phyloP scores from a whole-genome alignment of 2,329 filamentous ascomycete species.

The Aspergillus texensis region DNA sequence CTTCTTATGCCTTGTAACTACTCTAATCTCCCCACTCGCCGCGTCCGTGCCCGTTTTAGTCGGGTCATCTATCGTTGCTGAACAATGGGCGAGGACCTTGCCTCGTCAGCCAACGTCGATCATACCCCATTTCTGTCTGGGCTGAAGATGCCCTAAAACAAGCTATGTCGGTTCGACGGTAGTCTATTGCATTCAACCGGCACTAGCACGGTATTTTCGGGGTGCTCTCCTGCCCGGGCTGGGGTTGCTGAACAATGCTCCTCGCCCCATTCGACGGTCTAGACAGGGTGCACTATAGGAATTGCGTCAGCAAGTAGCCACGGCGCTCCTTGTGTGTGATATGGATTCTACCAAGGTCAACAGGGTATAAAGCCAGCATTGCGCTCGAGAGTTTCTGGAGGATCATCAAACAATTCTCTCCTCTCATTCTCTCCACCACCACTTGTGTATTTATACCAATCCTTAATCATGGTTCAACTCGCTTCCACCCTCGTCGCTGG shows the following conservation, averaged over 20 bases:
- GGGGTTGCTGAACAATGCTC: constrained; percentile 5
- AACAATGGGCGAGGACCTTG: neutral
- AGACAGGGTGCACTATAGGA: neutral
- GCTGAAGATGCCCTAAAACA: neutral
- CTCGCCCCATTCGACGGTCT: constrained; percentile 1
- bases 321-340: neutral
- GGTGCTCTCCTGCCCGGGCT: neutral
- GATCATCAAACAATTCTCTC: neutral
- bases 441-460: neutral
- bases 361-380: neutral
- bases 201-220: neutral
- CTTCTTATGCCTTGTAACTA: neutral
- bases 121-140: neutral
- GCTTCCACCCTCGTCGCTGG: constrained; percentile 25
- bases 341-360: neutral
- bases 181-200: constrained; percentile 3
- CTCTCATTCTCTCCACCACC: neutral
- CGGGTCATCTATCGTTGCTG: neutral
- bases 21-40: neutral
- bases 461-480: constrained; percentile 19
- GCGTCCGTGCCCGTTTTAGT: neutral
- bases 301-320: neutral
- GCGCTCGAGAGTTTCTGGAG: neutral
- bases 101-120: constrained; percentile 12
- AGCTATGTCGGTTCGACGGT: neutral